Conservation (phyloP, 2,329 filamentous ascomycete genomes). For the Pseudogymnoascus sp. region DNA sequence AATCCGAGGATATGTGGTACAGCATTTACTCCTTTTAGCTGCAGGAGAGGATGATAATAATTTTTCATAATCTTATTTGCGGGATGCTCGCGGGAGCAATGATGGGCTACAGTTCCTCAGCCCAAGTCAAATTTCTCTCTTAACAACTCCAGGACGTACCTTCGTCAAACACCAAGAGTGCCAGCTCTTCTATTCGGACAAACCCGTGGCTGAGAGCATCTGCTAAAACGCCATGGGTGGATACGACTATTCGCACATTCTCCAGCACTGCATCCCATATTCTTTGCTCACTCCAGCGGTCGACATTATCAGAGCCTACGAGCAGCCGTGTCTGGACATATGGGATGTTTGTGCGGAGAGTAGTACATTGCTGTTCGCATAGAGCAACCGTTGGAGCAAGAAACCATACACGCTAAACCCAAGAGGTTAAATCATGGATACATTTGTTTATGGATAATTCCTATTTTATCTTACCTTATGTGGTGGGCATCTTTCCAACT, state of each 20-base stretch:
- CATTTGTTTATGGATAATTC: not conserved
- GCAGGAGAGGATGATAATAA: conserved; percentile 24
- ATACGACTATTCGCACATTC: conserved; percentile 51
- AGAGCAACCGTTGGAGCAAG: conserved; percentile 61
- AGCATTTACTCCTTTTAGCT: not conserved
- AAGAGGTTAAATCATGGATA: not conserved
- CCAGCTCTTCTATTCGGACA: conserved; percentile 43
- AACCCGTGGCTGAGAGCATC: conserved; percentile 58
- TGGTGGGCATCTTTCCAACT: conserved; percentile 46
- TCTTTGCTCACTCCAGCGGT: conserved; percentile 51
- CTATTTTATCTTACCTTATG: conserved; percentile 42
- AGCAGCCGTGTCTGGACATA: conserved; percentile 43
- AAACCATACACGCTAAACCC: conserved; percentile 56
- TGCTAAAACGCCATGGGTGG: conserved; percentile 49
- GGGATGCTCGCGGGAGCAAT: conserved; percentile 24
- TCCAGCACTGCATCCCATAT: conserved; percentile 51
- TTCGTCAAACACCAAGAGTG: conserved; percentile 59
- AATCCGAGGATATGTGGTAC: conserved; percentile 27
- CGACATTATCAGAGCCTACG: conserved; percentile 48
- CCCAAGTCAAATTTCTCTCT: not conserved
- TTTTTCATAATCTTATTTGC: conserved; percentile 25
- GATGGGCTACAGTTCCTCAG: conserved; percentile 21
- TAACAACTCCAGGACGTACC: conserved; percentile 30
- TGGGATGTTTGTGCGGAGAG: conserved; percentile 52
- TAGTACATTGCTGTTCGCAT: conserved; percentile 55